Percentiles rank a stretch among this genome's conserved stretches.
These are phyloP conservation scores for Penicillium soppii DNA, from an alignment of 495 filamentous ascomycete genomes.

Conservation along the genomic window DNA sequence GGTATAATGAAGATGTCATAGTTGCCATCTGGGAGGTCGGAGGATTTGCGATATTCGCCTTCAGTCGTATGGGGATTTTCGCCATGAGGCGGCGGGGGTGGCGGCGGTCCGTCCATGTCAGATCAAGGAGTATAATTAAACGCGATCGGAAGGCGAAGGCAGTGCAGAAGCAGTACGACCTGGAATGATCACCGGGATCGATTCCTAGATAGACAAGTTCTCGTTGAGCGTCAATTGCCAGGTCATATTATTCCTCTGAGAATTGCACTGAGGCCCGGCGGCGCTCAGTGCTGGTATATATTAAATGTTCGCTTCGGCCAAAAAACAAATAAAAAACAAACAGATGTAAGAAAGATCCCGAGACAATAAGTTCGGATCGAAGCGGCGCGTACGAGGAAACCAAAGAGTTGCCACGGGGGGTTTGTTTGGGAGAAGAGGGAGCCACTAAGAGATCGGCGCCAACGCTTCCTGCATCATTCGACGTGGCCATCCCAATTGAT, in stretches of 20 bases:
- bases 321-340: neutral
- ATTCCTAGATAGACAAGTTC: slow-evolving; percentile 20
- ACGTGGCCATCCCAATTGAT: slow-evolving; percentile 35
- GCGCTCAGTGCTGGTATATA: slow-evolving; percentile 36
- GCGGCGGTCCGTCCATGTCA: slow-evolving; percentile 54
- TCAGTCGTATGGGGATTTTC: slow-evolving; percentile 56
- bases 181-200: slow-evolving; percentile 5
- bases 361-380: neutral
- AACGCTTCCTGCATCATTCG: slow-evolving; percentile 23
- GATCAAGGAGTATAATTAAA: too few relatives aligned
- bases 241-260: slow-evolving; percentile 37
- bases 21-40: slow-evolving; percentile 73
- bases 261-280: slow-evolving; percentile 38
- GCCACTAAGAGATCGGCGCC: slow-evolving; percentile 32
- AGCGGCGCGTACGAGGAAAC: slow-evolving; percentile 6
- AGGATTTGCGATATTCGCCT: slow-evolving; percentile 49
- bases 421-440: slow-evolving; percentile 28
- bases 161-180: slow-evolving; percentile 1
- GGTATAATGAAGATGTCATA: slow-evolving; percentile 98
- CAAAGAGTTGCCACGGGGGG: slow-evolving; percentile 15
- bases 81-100: slow-evolving; percentile 67
- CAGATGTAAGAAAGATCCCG: neutral
- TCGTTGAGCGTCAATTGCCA: slow-evolving; percentile 21
- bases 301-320: neutral
- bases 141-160: too few relatives aligned